Base-by-base conservation (phyloP, 2,329 filamentous ascomycete genomes). In the Clonostachys rhizophaga region DNA sequence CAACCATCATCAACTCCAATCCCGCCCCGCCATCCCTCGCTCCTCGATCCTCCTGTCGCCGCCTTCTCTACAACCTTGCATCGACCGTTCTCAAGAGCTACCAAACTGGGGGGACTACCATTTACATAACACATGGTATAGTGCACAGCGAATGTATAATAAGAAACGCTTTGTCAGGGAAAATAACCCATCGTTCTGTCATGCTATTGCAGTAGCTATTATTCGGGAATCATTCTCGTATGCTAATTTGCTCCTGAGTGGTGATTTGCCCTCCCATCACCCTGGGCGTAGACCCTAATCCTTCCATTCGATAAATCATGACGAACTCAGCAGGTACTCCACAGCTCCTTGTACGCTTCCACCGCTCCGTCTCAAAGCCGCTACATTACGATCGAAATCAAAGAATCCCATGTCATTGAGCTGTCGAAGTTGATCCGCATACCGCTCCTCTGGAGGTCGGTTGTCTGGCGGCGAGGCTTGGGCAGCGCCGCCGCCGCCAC, bases 341-440 rank as follows among this genome's bases (percentile, higher is more conserved):
- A 95, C 81, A 6, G 89, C 94, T 11, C 92, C 94, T 64, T 97
- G 91, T 39, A 97, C 94, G 63, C 89, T 96, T 11, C 94, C 94
- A 9, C 94, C 94, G 50, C 89, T 89, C 58, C 92, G 81, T 65
- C 92, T 79, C 59, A 99, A 71, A 6, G 94, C 94, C 47, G 87
- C 84, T 34, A 99, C 83, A 57, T 99, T 99, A 56, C 88, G 75
- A 45, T 99, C 92, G 61, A 97, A 99, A 62, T 99, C 91, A 63
- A 84, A 96, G 70, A 99, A 99, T 4, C 94, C 94, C 94, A 99
- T 99, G 55, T 97, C 94, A 65, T 99, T 99, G 52, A 99, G 72
- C 69, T 97, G 91, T 50, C 90, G 78, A 44, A 99, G 74, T 68
- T 99, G 92, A 34, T 89, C 84, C 4, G 88, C 91, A 58, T 96